phyloP scores from a whole-genome alignment of 2,329 filamentous ascomycete genomes.

The Clonostachys byssicola region DNA sequence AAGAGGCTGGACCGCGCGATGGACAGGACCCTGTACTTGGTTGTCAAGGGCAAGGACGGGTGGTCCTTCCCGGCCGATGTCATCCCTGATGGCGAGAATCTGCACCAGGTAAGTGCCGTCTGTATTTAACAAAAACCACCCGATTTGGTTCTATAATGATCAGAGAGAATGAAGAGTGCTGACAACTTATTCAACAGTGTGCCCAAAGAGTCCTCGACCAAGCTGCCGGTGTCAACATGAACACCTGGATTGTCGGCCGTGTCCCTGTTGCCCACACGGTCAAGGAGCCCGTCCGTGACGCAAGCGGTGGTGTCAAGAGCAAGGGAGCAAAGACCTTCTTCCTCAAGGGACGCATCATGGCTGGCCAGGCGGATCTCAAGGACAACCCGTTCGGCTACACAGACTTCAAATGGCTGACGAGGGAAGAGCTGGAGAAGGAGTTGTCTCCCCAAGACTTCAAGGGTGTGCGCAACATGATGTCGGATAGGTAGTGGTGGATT shows the following conservation, averaged over 20 bases:
- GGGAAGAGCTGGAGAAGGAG: constrained; percentile 73
- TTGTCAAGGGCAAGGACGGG: constrained; percentile 70
- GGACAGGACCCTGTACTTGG: constrained; percentile 79
- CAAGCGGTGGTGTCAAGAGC: constrained; percentile 32
- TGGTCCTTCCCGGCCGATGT: constrained; percentile 82
- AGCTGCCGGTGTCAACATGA: constrained; percentile 90
- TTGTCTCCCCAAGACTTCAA: constrained; percentile 68
- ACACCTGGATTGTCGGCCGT: constrained; percentile 94
- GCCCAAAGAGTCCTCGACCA: constrained; percentile 75
- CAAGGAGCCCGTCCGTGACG: constrained; percentile 39
- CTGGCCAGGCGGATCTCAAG: constrained; percentile 81
- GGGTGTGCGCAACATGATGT: constrained; percentile 78
- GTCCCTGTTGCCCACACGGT: constrained; percentile 81
- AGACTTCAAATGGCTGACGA: constrained; percentile 91
- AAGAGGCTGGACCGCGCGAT: constrained; percentile 76
- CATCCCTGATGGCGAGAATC: constrained; percentile 65
- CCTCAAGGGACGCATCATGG: constrained; percentile 94
- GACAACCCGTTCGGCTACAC: constrained; percentile 67
- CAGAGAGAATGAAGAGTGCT: too few species aligned
- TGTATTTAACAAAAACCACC: not conserved
- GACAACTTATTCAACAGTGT: constrained; percentile 49
- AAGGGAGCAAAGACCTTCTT: constrained; percentile 86
- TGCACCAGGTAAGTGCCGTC: constrained; percentile 68
- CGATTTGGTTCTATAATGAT: not conserved
- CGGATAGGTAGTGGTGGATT: constrained; percentile 54